Base-by-base conservation (phyloP, 441 rosid genomes). In the Populus trichocarpa region DNA sequence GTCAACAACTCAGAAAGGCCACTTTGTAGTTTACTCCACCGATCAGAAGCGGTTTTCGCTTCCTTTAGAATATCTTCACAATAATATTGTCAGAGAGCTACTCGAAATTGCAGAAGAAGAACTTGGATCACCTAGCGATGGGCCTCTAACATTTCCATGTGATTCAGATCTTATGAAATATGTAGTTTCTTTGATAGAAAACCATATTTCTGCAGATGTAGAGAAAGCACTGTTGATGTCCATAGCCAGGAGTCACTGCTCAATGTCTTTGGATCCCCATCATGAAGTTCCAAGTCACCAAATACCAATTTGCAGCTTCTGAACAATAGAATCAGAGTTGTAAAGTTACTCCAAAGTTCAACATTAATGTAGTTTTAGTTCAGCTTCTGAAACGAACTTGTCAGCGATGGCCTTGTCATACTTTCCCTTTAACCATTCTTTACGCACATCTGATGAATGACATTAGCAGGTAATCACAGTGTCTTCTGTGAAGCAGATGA, bases 31-130 rank as follows among this genome's bases (percentile, higher is more conserved):
- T 22, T 69, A 79, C 61, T 70, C 75, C 22, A 20, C 59, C 0
- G 82, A 80, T 53, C 46, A 61, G 14, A 79, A 63, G 20, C 67
- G 75, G 0, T 74, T 74, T 25, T 6, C 10, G 40, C 74, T 79
- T 38, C 81, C 78, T 38, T 13, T 79, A 12, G 8, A 42, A 13
- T 79, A 63, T 74, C 81, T 79, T 30, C 16, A 42, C 71, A 69
- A 64, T 64, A 35, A 69, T 20, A 74, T 74, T 8, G 59, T 74
- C 6, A 38, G 65, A 74, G 46, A 69, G 64, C 75, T 74, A 25
- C 28, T 78, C 22, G 18, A 40, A 50, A 59, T 79, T 28, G 73
- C 74, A 20, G 65, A 61, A 33, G 77, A 71, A 16, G 81, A 59
- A 20, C 67, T 78, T n/a, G 77, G 81, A 68, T 59, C 57, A 20